Evolutionary conservation across 2,329 filamentous ascomycete species (phyloP), one percentile per base, ranked within the genome.

Genomic region (Coniochaeta ligniaria): DNA sequence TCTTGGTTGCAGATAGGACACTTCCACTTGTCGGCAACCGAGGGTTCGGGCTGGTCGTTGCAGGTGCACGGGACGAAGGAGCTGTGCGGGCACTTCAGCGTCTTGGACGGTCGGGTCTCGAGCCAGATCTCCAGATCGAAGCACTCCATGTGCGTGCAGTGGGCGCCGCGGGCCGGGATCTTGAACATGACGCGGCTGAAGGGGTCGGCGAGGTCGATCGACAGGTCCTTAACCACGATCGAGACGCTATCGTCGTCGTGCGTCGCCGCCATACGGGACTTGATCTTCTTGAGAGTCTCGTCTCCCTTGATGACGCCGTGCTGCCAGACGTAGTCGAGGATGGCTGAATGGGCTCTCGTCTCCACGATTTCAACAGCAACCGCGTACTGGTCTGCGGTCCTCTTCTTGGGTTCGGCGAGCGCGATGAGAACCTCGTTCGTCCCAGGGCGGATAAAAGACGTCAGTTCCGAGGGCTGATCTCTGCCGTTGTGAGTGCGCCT

Each of bases 51-150:
- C 5, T 58, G 22, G 52, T 66, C 70, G 12, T 69, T 66, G 65
- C 77, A 80, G 1, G 62, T 61, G 59, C 80, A 80, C 66, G 57
- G 71, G 59, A 24, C 66, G 35, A 57, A 57, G 63, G 26, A 61
- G 20, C 52, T 59, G 58, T 77, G 71, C 57, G 69, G 66, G 65
- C 77, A 80, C 33, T 66, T 66, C 26, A 65, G 66, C 26, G 74
- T 71, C 62, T 80, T 81, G 16, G 75, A 74, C 6, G 79, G 77
- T 47, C 91, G 85, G 6, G 88, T 91, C 16, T 79, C 73, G 9
- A 99, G 81, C 77, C 91, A 98, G 0, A 84, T 93, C 22, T 89
- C 83, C 8, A 97, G 84, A 71, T 98, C 94, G 70, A 98, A 97
- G 70, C 92, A 96, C 70, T 97, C 91, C 38, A 88, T 77, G 70